Evolutionary conservation across 345 rosid genomes (phyloP).

Genomic region (Syzygium aromaticum): DNA sequence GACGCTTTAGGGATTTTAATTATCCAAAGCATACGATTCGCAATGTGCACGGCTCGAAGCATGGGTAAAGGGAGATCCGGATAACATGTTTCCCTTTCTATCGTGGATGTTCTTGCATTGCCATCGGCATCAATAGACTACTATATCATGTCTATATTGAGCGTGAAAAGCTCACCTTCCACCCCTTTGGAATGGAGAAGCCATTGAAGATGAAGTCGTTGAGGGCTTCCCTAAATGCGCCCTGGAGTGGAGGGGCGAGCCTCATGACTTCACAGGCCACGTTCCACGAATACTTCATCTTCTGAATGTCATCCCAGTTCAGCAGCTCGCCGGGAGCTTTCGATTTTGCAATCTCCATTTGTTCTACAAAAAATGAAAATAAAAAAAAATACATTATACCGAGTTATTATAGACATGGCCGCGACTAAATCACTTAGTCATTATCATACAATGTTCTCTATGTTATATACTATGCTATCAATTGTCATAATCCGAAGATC

Average conservation of each 20-base stretch:
- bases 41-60: not conserved
- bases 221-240: constrained; percentile 36
- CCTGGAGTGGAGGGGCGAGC: constrained; percentile 32
- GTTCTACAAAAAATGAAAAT: constrained; percentile 12
- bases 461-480: not conserved
- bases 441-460: not conserved
- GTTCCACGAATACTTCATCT: constrained; percentile 45
- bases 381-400: too few relatives aligned
- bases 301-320: constrained; percentile 34
- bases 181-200: constrained; percentile 36
- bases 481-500: not conserved
- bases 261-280: constrained; percentile 50
- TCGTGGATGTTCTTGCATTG: not conserved
- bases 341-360: constrained; percentile 27
- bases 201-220: constrained; percentile 24
- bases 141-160: not conserved
- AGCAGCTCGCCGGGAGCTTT: constrained; percentile 19
- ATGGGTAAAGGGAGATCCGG: not conserved
- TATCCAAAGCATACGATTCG: not conserved
- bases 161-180: constrained; percentile 18
- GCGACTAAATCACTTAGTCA: not conserved
- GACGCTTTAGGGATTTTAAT: not conserved
- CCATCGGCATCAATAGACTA: not conserved
- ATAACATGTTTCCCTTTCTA: not conserved
- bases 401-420: not conserved